phyloP scores from a whole-genome alignment of 2,329 filamentous ascomycete species.

The Fusarium agapanthi region DNA sequence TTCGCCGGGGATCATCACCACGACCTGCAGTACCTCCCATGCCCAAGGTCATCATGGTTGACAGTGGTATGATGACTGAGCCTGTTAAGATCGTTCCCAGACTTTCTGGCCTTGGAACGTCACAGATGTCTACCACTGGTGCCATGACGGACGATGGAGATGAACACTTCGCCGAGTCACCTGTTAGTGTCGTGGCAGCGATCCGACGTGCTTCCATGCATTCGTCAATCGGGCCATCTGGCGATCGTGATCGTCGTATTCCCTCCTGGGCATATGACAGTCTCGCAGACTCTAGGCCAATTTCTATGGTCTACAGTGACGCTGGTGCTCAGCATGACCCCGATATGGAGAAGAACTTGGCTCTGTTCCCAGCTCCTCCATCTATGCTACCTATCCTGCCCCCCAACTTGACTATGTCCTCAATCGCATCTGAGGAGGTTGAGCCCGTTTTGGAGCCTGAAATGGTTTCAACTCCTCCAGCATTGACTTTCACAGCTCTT shows the following conservation, averaged over 20 bases:
- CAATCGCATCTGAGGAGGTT: slow-evolving; percentile 55
- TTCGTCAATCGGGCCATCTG: slow-evolving; percentile 49
- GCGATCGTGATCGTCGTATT: slow-evolving; percentile 32
- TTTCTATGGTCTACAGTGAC: slow-evolving; percentile 64
- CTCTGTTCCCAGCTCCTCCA: slow-evolving; percentile 64
- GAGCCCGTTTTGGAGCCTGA: slow-evolving; percentile 53
- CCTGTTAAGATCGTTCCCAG: slow-evolving; percentile 53
- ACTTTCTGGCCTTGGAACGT: slow-evolving; percentile 10
- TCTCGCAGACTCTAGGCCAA: slow-evolving; percentile 49
- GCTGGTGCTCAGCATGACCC: slow-evolving; percentile 60
- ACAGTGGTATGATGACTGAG: slow-evolving; percentile 69
- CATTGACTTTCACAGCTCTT: slow-evolving; percentile 47
- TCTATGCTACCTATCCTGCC: slow-evolving; percentile 49
- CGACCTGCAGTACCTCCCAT: slow-evolving; percentile 59
- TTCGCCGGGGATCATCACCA: slow-evolving; percentile 55
- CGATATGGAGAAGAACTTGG: slow-evolving; percentile 61
- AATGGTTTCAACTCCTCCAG: slow-evolving; percentile 42
- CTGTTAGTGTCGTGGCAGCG: slow-evolving; percentile 41
- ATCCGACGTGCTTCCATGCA: slow-evolving; percentile 54
- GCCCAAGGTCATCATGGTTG: slow-evolving; percentile 65
- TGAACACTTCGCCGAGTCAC: slow-evolving; percentile 33
- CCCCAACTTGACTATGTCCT: slow-evolving; percentile 54
- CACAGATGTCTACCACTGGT: slow-evolving; percentile 9
- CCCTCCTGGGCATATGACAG: slow-evolving; percentile 40
- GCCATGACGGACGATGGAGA: slow-evolving; percentile 20